phyloP scores from a whole-genome alignment of 768 basidiomycete species.

The Leccinum barrowsii region DNA sequence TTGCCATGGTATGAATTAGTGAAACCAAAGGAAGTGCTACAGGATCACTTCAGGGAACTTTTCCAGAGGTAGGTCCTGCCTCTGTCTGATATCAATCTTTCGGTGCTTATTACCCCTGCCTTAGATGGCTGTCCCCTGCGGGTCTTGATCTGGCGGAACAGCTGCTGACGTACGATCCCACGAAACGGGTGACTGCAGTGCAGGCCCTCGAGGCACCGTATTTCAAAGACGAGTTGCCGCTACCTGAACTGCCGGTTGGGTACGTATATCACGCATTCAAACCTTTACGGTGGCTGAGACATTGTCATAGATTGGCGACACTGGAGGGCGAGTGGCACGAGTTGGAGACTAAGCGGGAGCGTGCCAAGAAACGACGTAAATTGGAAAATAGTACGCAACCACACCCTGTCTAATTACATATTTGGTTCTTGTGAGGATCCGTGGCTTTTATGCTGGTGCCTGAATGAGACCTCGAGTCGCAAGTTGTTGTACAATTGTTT shows the following conservation, averaged over 20 bases:
- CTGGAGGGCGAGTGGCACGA: constrained; percentile 98
- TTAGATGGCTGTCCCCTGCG: constrained; percentile 82
- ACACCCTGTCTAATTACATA: constrained; percentile 31
- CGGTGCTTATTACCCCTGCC: not conserved
- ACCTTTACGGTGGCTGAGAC: constrained; percentile 3
- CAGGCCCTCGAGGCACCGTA: constrained; percentile 83
- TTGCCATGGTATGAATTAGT: constrained; percentile 99
- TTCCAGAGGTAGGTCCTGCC: constrained; percentile 69
- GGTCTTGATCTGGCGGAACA: constrained; percentile 85
- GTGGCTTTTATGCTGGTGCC: constrained; percentile 19
- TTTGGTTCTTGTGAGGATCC: constrained; percentile 13
- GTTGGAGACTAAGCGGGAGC: constrained; percentile 89
- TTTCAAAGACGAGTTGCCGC: constrained; percentile 78
- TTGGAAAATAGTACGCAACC: constrained; percentile 46
- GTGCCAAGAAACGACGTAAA: constrained; percentile 75
- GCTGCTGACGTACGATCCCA: constrained; percentile 79
- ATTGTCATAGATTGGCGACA: constrained; percentile 55
- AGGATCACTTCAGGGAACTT: constrained; percentile 76
- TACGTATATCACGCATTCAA: constrained; percentile 38
- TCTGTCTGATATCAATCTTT: not conserved
- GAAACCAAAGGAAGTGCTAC: constrained; percentile 73
- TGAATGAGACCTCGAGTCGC: constrained; percentile 67
- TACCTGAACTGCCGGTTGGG: constrained; percentile 72
- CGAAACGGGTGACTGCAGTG: constrained; percentile 66
- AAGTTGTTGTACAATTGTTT: constrained; percentile 82